These are phyloP conservation scores for Oxytropis ochrocephala DNA, from an alignment of 306 rosid species.

Conservation along the genomic window DNA sequence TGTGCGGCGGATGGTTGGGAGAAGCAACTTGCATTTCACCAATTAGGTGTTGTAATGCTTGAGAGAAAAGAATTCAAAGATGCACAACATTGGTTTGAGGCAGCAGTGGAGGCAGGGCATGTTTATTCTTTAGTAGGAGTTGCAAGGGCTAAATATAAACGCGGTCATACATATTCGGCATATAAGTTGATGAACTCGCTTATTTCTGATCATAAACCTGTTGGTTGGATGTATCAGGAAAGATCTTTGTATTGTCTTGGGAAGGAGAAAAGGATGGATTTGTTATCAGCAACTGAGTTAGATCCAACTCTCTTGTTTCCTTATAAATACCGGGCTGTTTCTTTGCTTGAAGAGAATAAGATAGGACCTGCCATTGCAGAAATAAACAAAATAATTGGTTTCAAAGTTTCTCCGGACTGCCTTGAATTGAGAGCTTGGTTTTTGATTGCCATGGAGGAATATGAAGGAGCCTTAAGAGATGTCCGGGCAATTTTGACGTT, in stretches of 20 bases:
- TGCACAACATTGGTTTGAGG: constrained; percentile 65
- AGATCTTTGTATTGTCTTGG: constrained; percentile 72
- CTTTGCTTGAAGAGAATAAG: constrained; percentile 52
- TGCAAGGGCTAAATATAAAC: constrained; percentile 77
- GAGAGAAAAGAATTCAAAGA: constrained; percentile 80
- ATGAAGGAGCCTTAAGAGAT: constrained; percentile 72
- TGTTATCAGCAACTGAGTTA: constrained; percentile 60
- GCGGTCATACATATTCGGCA: constrained; percentile 71
- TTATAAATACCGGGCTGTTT: constrained; percentile 67
- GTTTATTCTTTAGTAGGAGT: constrained; percentile 64
- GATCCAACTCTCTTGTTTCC: constrained; percentile 83
- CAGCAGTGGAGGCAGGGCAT: constrained; percentile 70
- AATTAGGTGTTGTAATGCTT: constrained; percentile 70
- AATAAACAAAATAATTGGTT: constrained; percentile 64
- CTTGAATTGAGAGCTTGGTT: constrained; percentile 92
- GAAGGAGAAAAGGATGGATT: constrained; percentile 72
- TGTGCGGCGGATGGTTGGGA: constrained; percentile 67
- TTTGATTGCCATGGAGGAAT: constrained; percentile 60
- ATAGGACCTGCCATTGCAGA: constrained; percentile 58
- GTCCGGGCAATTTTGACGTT: constrained; percentile 78
- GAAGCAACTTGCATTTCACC: constrained; percentile 75
- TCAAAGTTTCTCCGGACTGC: constrained; percentile 77
- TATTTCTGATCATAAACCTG: constrained; percentile 54
- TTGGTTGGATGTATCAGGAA: constrained; percentile 94
- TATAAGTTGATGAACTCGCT: constrained; percentile 72